Base-by-base conservation (phyloP, 805 yeast species). In the Candida xiaguanensis region DNA sequence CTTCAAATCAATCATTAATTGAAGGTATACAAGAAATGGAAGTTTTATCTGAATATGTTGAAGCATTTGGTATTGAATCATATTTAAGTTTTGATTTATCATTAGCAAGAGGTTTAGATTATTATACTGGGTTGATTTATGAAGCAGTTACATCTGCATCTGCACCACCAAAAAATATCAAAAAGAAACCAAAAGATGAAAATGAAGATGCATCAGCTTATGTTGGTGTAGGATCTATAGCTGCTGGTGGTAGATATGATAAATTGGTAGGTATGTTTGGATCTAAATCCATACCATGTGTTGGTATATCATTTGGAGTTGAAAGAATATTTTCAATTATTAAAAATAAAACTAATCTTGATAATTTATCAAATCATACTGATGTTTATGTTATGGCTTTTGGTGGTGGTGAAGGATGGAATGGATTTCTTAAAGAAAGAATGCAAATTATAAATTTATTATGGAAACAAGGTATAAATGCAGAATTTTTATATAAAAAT, bases 201-300 rank as follows among this genome's bases (percentile, higher is more conserved):
- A 91, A 77, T 38, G 96, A 88, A 49, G 97, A 93, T 63, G 96
- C 96, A 41, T 85, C 95, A 38, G 97, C 87, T 48, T 88, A 85
- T 52, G 98, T 93, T 39, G 99, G 99, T 52, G 96, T 91, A 31
- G 99, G 99, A 25, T 93, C 99, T 5, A 89, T 93, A 55, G 96
- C 96, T 37, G 99, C 96, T 36, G 99, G 99, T 67, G 99, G 99
- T 48, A 86, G 99, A 64, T 93, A 93, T 64, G 99, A 93, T 63
- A 84, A 85, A 54, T 77, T 93, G 44, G 98, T 93, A 27, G 96
- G 96, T 51, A 93, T 93, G 99, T 93, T 93, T 61, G 82, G 81
- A 50, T 89, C 93, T 50, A 87, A 86, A 65, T 83, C 90, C 16
- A 89, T 93, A 56, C 99, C 99, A 19, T 93, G 99, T 71, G 95